A percentile compares a stretch with the other conserved stretches of the same genome.
phyloP scores from a whole-genome alignment of 495 filamentous ascomycete species.

The Hypoxylon cercidicola region DNA sequence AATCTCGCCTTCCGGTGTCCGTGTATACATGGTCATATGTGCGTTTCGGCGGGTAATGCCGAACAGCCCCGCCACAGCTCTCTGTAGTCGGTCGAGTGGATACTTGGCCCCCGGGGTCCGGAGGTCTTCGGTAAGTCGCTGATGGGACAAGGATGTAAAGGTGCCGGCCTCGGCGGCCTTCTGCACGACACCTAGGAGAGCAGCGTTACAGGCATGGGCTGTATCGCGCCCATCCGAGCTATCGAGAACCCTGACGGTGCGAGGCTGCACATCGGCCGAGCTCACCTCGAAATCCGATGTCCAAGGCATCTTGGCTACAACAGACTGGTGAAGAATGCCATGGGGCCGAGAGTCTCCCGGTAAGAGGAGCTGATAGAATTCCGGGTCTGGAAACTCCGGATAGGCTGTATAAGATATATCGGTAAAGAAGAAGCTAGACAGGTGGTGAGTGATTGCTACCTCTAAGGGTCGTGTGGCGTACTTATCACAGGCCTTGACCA shows the following conservation, averaged over 20 bases:
- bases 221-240: constrained; percentile 26
- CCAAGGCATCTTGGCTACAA: constrained; percentile 53
- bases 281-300: constrained; percentile 46
- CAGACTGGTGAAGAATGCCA: constrained; percentile 48
- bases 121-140: constrained; percentile 52
- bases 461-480: neutral
- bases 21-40: constrained; percentile 76
- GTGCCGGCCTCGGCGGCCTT: constrained; percentile 34
- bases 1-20: constrained; percentile 60
- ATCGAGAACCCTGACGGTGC: constrained; percentile 44
- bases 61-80: constrained; percentile 73
- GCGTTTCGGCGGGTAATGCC: constrained; percentile 82
- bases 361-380: constrained; percentile 28
- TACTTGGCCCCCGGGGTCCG: constrained; percentile 49
- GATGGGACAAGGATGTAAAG: constrained; percentile 40
- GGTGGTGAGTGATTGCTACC: constrained; percentile 1
- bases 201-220: constrained; percentile 26
- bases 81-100: constrained; percentile 63
- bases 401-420: constrained; percentile 12
- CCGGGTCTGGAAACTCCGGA: neutral
- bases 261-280: constrained; percentile 22
- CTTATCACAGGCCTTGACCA: constrained; percentile 22
- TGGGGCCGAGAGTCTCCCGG: constrained; percentile 26
- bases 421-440: constrained; percentile 28
- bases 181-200: constrained; percentile 43